Percentiles rank a stretch among this genome's conserved stretches.
Evolutionary conservation across 768 basidiomycete species (phyloP).

Genomic region (Trametes punicea): DNA sequence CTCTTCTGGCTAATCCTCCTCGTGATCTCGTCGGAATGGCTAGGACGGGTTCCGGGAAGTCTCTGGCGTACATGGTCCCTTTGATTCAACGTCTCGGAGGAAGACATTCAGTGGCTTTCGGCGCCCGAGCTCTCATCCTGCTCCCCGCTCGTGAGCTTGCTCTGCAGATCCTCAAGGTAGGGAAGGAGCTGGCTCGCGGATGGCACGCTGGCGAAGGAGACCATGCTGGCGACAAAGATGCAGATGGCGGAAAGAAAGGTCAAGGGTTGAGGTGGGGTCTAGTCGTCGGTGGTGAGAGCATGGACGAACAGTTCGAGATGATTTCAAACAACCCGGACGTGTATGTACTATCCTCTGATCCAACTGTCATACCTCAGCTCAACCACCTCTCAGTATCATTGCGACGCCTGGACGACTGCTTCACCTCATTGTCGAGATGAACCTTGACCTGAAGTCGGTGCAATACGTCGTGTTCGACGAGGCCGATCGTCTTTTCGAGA

Average conservation of each 20-base stretch:
- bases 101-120: constrained; percentile 73
- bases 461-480: constrained; percentile 96
- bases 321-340: constrained; percentile 93
- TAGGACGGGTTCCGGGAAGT: constrained; percentile 96
- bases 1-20: constrained; percentile 78
- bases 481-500: constrained; percentile 96
- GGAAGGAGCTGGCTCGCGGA: constrained; percentile 88
- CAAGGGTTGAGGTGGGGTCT: constrained; percentile 84
- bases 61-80: constrained; percentile 93
- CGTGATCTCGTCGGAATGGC: constrained; percentile 98
- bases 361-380: background rate
- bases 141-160: constrained; percentile 94
- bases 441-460: constrained; percentile 79
- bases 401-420: constrained; percentile 96
- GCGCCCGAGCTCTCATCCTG: constrained; percentile 83
- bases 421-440: constrained; percentile 98
- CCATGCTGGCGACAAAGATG: constrained; percentile 67
- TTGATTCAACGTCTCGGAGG: constrained; percentile 84
- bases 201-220: constrained; percentile 59
- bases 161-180: constrained; percentile 89
- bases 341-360: constrained; percentile 47
- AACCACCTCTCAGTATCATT: constrained; percentile 65
- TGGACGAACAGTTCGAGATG: constrained; percentile 97
- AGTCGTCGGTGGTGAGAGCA: constrained; percentile 90
- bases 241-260: constrained; percentile 52